Evolutionary conservation across 176 grass and related monocot species (phyloP), one percentile per base, ranked within the genome.

Genomic region (Rhynchospora tenuis): DNA sequence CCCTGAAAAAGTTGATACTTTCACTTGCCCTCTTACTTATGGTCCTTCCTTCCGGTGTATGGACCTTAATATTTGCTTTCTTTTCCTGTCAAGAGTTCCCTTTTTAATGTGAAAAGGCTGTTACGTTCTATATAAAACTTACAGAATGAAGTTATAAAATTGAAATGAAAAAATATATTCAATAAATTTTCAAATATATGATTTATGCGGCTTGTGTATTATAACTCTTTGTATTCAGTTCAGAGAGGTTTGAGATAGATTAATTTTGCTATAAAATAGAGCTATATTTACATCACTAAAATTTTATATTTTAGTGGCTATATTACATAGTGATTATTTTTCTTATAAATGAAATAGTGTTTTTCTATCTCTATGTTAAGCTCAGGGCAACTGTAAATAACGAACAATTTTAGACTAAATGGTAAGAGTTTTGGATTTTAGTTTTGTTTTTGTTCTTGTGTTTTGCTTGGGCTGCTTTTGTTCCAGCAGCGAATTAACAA

Each of bases 401-500:
- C 12, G 1, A 75, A 54, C 23, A 55, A 28, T 29, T 26, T 9
- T 31, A 76, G 48, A 24, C 48, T 19, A 17, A 9, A 28, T 29
- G 1, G 47, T 76, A 55, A 76, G n/a, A 55, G 48, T 54, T 54
- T 8, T 55, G 45, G 28, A 14, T 75, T 75, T 29, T 54, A 16
- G 10, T 52, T 75, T 75, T 54, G 47, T 75, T 73, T 70, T 26
- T 74, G 71, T 75, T 14, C 12, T 52, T 5, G 46, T 76, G 47
- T 76, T 13, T 76, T 76, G 48, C 20, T 31, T 29, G 23, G 48
- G 48, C 2, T 48, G 46, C 43, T 82, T 81, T 82, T 82, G 19
- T 67, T 82, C 14, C 61, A 67, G 42, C 59, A 82, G 80, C 7
- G 59, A 65, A 43, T 67, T 78, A 64, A 47, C 24, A 28, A 27